Percentiles rank a stretch among this genome's conserved stretches.
phyloP scores from a whole-genome alignment of 2,329 filamentous ascomycete genomes.

The Cryphonectria naterciae region DNA sequence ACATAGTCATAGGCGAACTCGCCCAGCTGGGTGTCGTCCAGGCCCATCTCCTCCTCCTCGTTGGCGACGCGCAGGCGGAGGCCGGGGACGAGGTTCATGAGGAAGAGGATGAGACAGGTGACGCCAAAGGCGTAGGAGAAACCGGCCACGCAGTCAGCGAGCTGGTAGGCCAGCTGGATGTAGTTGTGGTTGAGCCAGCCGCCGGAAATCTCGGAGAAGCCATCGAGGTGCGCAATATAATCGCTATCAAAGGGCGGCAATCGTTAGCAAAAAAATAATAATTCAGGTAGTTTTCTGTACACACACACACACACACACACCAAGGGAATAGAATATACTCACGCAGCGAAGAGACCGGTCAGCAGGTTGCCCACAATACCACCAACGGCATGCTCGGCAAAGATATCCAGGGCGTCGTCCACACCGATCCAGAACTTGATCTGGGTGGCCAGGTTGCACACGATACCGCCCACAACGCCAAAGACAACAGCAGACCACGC shows the following conservation, averaged over 20 bases:
- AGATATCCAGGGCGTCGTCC: constrained; percentile 88
- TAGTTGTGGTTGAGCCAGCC: constrained; percentile 75
- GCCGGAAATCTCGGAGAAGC: constrained; percentile 59
- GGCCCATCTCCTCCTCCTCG: constrained; percentile 70
- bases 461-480: constrained; percentile 62
- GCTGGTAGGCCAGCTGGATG: constrained; percentile 71
- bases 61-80: constrained; percentile 69
- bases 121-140: constrained; percentile 70
- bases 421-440: constrained; percentile 74
- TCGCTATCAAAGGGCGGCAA: constrained; percentile 47
- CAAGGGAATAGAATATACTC: constrained; percentile 36
- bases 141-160: constrained; percentile 68
- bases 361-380: constrained; percentile 80
- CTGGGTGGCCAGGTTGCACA: constrained; percentile 87
- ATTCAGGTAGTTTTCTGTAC: neutral
- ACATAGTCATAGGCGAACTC: constrained; percentile 87
- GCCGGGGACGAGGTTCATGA: constrained; percentile 72
- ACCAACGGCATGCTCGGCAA: constrained; percentile 85
- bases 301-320: no score
- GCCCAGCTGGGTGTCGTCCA: constrained; percentile 77
- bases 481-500: constrained; percentile 63
- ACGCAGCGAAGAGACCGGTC: constrained; percentile 78
- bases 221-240: constrained; percentile 76
- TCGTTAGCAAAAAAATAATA: neutral
- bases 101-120: constrained; percentile 70